phyloP scores from a whole-genome alignment of 176 grass and related monocot species.

The Eragrostis curvula region DNA sequence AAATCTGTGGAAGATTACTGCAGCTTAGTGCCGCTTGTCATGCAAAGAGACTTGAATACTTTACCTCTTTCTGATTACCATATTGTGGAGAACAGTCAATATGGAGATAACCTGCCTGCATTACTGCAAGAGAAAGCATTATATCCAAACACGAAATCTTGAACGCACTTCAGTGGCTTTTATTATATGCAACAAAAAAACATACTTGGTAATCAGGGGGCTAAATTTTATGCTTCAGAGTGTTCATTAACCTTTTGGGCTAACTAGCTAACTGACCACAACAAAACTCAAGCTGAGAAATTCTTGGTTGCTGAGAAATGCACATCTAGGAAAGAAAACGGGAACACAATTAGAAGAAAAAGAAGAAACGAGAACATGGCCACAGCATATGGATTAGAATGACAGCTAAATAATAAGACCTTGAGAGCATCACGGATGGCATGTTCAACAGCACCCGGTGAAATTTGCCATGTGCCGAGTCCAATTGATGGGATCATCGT shows the following conservation, averaged over 20 bases:
- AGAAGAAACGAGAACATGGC: neutral
- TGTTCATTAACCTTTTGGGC: neutral
- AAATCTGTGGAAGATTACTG: too few relatives aligned
- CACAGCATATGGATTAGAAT: neutral
- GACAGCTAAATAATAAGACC: conserved; percentile 38
- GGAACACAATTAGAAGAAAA: neutral
- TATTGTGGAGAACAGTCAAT: conserved; percentile 65
- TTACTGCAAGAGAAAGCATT: conserved; percentile 5
- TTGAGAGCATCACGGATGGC: conserved; percentile 50
- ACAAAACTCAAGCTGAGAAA: neutral
- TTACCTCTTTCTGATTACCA: conserved; percentile 67
- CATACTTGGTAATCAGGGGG: too few relatives aligned
- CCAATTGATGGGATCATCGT: conserved; percentile 52
- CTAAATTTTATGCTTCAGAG: neutral
- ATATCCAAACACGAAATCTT: neutral
- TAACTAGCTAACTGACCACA: neutral
- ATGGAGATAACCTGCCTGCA: conserved; percentile 67
- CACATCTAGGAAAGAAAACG: neutral
- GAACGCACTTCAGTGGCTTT: neutral
- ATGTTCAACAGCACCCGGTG: conserved; percentile 37
- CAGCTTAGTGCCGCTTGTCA: neutral
- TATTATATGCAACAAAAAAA: too few relatives aligned
- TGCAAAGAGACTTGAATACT: neutral
- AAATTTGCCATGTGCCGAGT: conserved; percentile 64
- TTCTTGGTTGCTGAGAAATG: neutral